Conservation (phyloP, 2,329 filamentous ascomycete species). For the Beauveria scarabaeidicola region DNA sequence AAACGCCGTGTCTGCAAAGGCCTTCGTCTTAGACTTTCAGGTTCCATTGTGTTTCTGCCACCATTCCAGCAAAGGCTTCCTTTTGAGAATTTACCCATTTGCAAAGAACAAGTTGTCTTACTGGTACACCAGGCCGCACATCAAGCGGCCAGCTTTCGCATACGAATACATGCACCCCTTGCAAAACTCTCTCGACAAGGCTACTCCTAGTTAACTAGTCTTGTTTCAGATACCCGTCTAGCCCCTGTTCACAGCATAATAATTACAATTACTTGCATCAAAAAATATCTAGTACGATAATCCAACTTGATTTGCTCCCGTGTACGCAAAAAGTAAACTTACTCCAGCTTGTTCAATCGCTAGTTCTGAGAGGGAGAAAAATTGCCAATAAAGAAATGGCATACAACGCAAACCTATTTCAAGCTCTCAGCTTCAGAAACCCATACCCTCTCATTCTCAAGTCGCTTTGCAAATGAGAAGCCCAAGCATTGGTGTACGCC, state of each 20-base stretch:
- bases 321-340: background rate
- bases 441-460: background rate
- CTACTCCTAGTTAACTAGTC: no score
- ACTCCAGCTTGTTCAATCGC: background rate
- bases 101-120: no score
- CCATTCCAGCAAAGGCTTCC: background rate
- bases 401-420: background rate
- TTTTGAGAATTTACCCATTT: background rate
- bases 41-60: background rate
- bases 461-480: background rate
- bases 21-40: background rate
- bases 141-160: background rate
- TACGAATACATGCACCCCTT: background rate
- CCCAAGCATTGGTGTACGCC: background rate
- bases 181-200: background rate
- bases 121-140: background rate
- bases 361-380: background rate
- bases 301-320: background rate
- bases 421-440: background rate
- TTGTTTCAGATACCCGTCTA: background rate
- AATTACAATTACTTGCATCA: background rate
- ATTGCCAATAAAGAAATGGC: background rate
- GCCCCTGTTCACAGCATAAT: no score
- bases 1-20: background rate
- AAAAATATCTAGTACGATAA: background rate